A percentile compares a stretch with the other conserved stretches of the same genome.
Evolutionary conservation across 2,329 filamentous ascomycete species (phyloP).

Genomic region (Phoma sp.): DNA sequence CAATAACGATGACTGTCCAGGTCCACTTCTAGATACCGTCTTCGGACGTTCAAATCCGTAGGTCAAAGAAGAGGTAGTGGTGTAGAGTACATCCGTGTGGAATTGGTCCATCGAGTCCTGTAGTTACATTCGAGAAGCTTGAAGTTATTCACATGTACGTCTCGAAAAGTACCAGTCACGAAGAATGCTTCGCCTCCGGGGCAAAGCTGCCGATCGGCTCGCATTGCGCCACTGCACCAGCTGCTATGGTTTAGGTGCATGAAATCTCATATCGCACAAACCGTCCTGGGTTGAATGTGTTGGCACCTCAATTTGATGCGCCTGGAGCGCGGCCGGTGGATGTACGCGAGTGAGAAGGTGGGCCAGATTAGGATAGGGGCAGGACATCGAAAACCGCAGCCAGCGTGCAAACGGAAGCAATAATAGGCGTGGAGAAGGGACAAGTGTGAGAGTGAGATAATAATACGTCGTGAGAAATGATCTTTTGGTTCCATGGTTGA

Average conservation of each 20-base stretch:
- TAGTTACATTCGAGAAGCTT: background rate
- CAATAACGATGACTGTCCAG: background rate
- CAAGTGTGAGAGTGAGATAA: background rate
- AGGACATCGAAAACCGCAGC: background rate
- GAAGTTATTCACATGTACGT: background rate
- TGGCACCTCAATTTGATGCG: background rate
- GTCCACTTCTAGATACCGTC: background rate
- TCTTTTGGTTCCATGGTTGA: background rate
- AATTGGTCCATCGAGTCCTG: background rate
- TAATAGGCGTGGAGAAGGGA: background rate
- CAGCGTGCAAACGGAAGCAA: background rate
- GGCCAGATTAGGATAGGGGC: background rate
- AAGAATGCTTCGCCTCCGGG: background rate
- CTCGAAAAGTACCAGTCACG: background rate
- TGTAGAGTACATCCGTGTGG: background rate
- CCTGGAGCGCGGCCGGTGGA: constrained; percentile 1
- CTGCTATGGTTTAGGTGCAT: constrained; percentile 4
- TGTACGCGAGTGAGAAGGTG: background rate
- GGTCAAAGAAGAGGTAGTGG: background rate
- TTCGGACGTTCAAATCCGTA: background rate
- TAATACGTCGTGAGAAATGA: background rate
- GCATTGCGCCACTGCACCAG: background rate
- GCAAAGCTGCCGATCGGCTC: background rate
- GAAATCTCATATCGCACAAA: background rate
- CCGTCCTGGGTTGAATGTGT: background rate